Base-by-base conservation (phyloP, 2,329 filamentous ascomycete genomes). In the Pseudopyricularia cyperi region DNA sequence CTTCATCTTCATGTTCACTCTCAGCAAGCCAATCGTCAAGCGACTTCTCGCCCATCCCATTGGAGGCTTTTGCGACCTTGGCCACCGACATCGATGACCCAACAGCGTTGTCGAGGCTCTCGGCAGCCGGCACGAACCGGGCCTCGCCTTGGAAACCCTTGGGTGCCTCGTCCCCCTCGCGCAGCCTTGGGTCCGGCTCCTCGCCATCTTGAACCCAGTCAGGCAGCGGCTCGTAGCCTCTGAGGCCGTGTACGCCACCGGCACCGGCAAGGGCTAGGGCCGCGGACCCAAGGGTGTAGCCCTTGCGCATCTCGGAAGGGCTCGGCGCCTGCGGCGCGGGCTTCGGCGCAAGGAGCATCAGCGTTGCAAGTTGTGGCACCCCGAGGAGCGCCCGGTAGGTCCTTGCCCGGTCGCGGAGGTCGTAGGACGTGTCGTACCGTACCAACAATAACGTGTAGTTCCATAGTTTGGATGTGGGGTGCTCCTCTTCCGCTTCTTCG, bases 1-100 rank as follows among this genome's bases (percentile, higher is more conserved):
- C 72, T 11, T 76, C 77, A 2, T 74, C 78, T n/a, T 74, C 76
- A 28, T 72, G 74, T 15, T 81, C 79, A 44, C 80, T 81, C 61
- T 89, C 86, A 4, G 84, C 89, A 53, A 97, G 72, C 90, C 93
- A 97, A 64, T 95, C 89, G 69, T 97, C 89, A 56, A 98, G 70
- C 19, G 84, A 88, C 76, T 95, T 72, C 48, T 82, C 82, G 5
- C 68, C 66, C 15, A 61, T 57, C 1, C 71, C 78, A 61, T 82
- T 82, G 14, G 69, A 66, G 17, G 8, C 26, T 17, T 69, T 77
- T 37, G 63, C 67, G 8, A 66, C 67, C 19, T 53, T 55, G 22
- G 58, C 57, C 8, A 61, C 55, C 17, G 63, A 63, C 24, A 53
- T 54, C 22, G 58, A 57, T 11, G 61, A 54, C 19, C 63, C 64